A percentile compares a stretch with the other conserved stretches of the same genome.
Conservation (phyloP, 306 rosid species). For the Crotalaria pallida region DNA sequence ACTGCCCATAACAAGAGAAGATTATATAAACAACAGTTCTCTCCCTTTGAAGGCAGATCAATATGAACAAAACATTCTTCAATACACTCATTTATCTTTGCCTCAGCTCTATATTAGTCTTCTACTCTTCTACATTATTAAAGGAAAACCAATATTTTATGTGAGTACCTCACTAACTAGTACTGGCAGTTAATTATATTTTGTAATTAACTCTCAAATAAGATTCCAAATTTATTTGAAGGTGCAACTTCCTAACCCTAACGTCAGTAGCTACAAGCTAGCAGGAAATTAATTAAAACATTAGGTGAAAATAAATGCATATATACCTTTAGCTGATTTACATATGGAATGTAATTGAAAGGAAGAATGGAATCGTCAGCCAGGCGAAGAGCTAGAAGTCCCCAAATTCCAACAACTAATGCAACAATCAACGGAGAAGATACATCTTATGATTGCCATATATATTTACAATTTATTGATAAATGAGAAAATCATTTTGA, state of each 20-base stretch:
- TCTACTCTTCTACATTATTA: not conserved
- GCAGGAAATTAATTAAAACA: not conserved
- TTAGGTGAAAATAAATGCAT: constrained; percentile 8
- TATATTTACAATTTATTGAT: not conserved
- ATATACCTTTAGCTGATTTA: constrained; percentile 79
- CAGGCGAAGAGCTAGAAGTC: constrained; percentile 79
- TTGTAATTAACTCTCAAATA: not conserved
- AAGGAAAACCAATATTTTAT: not conserved
- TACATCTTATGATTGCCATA: not conserved
- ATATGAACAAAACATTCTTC: not conserved
- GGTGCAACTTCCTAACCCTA: not conserved
- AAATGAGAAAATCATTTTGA: not conserved
- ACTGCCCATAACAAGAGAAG: constrained; percentile 37
- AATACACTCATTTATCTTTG: not conserved
- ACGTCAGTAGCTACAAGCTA: not conserved
- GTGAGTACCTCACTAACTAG: not conserved
- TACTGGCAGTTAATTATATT: not conserved
- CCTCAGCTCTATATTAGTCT: not conserved
- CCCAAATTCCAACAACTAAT: constrained; percentile 87
- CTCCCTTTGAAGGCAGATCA: not conserved
- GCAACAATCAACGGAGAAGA: constrained; percentile 13
- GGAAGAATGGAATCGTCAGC: constrained; percentile 80
- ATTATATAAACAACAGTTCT: not conserved
- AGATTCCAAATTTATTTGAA: not conserved
- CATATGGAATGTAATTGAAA: constrained; percentile 62